These are phyloP conservation scores for Pseudocercospora eumusae DNA, from an alignment of 2,329 filamentous ascomycete species.

Conservation along the genomic window DNA sequence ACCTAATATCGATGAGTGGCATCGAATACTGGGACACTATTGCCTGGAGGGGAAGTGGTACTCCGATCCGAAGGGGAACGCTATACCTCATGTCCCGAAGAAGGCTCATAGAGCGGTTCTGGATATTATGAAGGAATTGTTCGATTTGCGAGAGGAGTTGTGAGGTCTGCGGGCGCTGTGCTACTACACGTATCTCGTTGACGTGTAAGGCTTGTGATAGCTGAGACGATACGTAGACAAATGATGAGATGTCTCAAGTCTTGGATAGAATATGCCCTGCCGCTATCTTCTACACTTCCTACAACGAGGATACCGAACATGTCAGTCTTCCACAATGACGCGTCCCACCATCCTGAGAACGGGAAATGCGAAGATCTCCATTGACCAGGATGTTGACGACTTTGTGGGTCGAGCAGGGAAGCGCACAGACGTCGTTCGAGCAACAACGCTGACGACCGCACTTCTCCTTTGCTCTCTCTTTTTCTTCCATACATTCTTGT, in stretches of 20 bases:
- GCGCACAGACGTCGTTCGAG: neutral
- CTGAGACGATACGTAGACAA: neutral
- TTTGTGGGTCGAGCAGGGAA: slow-evolving; percentile 1
- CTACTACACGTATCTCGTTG: neutral
- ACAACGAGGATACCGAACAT: neutral
- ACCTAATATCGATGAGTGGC: too few species aligned
- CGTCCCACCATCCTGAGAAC: neutral
- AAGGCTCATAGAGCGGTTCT: too few species aligned
- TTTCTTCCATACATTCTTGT: neutral
- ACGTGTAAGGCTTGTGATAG: neutral
- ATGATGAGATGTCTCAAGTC: neutral
- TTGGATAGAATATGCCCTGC: neutral
- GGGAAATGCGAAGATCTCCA: slow-evolving; percentile 1
- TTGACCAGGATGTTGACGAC: slow-evolving; percentile 5
- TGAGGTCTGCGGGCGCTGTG: too few species aligned
- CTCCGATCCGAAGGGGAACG: too few species aligned
- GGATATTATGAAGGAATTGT: too few species aligned
- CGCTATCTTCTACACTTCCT: neutral
- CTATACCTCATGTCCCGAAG: too few species aligned
- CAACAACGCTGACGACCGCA: neutral
- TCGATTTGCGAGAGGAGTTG: too few species aligned
- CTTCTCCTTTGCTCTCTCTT: neutral
- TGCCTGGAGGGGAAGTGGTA: too few species aligned
- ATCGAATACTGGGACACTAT: too few species aligned
- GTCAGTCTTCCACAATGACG: neutral